Evolutionary conservation across 148 eudicot species (phyloP), one percentile per base, ranked within the genome.

Genomic region (Camellia lanceoleosa): DNA sequence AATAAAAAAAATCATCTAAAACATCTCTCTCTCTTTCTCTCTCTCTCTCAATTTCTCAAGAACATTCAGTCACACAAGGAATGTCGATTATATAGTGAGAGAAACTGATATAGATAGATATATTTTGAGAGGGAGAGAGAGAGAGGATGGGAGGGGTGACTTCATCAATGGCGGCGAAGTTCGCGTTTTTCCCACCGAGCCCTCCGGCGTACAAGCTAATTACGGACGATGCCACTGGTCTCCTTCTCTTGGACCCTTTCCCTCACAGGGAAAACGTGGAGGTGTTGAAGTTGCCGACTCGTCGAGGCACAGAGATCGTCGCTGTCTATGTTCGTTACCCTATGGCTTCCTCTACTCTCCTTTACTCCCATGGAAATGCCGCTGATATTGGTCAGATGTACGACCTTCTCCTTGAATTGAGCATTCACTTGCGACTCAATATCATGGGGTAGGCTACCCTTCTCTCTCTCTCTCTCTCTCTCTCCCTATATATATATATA

Each of bases 371-470:
- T 83, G 98, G 98, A 2, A 95, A 95, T 83, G 99, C 97, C 15
- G 97, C 99, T 67, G 99, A 95, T 88, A 86, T 95, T 71, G 99
- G 99, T 5, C 99, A 95, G 92, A 93, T 95, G 97, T 93, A 95
- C 80, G 99, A 95, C 87, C 93, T 95, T 47, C 93, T 95, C 71
- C 69, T 92, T 46, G 97, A 95, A 86, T 82, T 93, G 82, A 93
- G 97, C 79, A 92, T 93, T 61, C 97, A 93, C 66, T 88, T 95
- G 89, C 87, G 87, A 70, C 87, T 92, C 75, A 95, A 95, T 87
- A 86, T 95, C 66, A 55, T 95, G 86, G 97, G 98, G 97, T 95
- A 89, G 59, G 67, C 64, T 65, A 12, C 43, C 64, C 47, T 65
- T 51, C 30, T 38, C 71, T 56, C 52, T 11, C 71, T 55, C 55